Conservation (phyloP, 2,329 filamentous ascomycete genomes). For the Aureobasidium sp. region DNA sequence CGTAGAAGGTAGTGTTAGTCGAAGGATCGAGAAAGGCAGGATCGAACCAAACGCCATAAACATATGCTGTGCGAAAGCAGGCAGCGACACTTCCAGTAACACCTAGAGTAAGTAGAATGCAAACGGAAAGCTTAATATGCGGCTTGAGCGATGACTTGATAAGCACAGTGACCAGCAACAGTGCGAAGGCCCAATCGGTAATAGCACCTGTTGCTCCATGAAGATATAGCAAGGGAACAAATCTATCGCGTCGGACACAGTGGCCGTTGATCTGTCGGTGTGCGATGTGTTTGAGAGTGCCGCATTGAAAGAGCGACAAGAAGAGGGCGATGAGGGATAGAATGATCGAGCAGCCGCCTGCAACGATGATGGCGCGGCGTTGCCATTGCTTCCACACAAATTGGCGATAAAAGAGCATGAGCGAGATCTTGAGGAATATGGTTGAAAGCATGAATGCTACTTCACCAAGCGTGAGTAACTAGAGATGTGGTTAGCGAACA, state of each 20-base stretch:
- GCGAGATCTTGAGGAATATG: slow-evolving; percentile 35
- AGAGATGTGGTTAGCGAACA: not conserved
- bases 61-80: slow-evolving; percentile 19
- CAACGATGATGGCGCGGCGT: slow-evolving; percentile 19
- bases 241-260: slow-evolving; percentile 18
- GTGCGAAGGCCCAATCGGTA: slow-evolving; percentile 28
- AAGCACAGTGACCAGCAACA: slow-evolving; percentile 33
- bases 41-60: slow-evolving; percentile 13
- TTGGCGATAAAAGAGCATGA: slow-evolving; percentile 37
- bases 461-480: not conserved
- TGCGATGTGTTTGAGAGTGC: slow-evolving; percentile 18
- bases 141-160: slow-evolving; percentile 32
- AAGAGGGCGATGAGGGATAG: slow-evolving; percentile 28
- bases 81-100: slow-evolving; percentile 19
- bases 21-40: slow-evolving; percentile 16
- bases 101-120: slow-evolving; percentile 32
- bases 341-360: slow-evolving; percentile 20
- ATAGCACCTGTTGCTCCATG: slow-evolving; percentile 27
- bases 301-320: slow-evolving; percentile 26
- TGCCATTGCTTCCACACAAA: slow-evolving; percentile 34
- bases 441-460: slow-evolving; percentile 31
- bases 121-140: slow-evolving; percentile 32
- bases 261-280: slow-evolving; percentile 13
- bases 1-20: not conserved
- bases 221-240: slow-evolving; percentile 17